Evolutionary conservation across 192 early-diverging fungal genomes (phyloP), one percentile per base, ranked within the genome.

Genomic region (Rhizophagus clarus): DNA sequence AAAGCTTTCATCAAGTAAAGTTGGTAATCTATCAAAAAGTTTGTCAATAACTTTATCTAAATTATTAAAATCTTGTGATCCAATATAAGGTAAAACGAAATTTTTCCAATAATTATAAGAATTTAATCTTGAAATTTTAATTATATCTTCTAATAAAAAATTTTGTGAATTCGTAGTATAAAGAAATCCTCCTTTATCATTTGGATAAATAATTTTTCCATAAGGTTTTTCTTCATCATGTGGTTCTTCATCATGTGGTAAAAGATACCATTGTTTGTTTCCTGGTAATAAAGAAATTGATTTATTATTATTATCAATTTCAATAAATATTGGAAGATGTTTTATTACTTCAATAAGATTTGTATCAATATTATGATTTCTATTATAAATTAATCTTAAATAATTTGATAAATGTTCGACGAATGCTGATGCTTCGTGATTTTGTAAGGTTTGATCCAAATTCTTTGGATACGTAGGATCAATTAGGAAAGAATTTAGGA

Each of bases 1-100:
- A 15, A 32, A 28, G 9, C 11, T 28, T 31, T 17, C 26, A 67
- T 31, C 10, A 28, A 63, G 4, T 12, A 63, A 28, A 28, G 4
- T 63, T 63, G 62, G 62, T 24, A 63, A 28, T 11, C 26, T 29
- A 17, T 67, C 64, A 67, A 67, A 67, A 67, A 67, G 64, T 20
- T 15, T 67, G 7, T 32, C 64, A 28, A 67, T 31, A 4, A 67
- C 64, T 32, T 32, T 31, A 28, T 32, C 26, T 29, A 15, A 1
- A 20, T 32, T 20, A 15, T 17, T 20, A 7, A 3, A 17, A 24
- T 31, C 3, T 17, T 32, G 26, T 31, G 17, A 29, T 67, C 32
- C 31, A 14, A 67, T 15, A 15, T 15, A 28, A 17, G 64, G 64
- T 32, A 67, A 12, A 4, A 67, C 64, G 20, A 12, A 67, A 32